Base-by-base conservation (phyloP, 1,284 basidiomycete genomes). In the Bothia castanella region DNA sequence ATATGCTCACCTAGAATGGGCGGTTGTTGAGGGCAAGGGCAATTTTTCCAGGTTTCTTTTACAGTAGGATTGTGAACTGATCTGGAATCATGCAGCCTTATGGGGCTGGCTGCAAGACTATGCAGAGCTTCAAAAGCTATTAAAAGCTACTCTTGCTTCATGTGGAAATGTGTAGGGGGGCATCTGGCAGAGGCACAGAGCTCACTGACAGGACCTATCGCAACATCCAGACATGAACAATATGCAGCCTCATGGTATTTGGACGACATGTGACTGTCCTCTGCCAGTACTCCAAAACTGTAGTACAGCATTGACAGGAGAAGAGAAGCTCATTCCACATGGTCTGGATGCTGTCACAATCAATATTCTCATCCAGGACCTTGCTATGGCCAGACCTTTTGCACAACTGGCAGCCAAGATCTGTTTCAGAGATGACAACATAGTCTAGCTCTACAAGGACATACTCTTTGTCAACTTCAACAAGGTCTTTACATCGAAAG, bases 261-360 rank as follows among this genome's bases (percentile, higher is more conserved):
- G n/a, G 11, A 29, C 27, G 27, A 29, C 27, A 29, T 7, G 27
- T 29, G n/a, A n/a, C n/a, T n/a, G n/a, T n/a, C n/a, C n/a, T n/a
- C n/a, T n/a, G n/a, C n/a, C n/a, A n/a, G n/a, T n/a, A n/a, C n/a
- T n/a, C n/a, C n/a, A n/a, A n/a, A n/a, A n/a, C n/a, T n/a, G n/a
- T n/a, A n/a, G n/a, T n/a, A n/a, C 27, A 0, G 36, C 55, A 0
- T 11, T 66, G 0, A 58, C 52, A 0, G 56, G 62, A 0, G 13
- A 41, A 0, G 64, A 72, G 34, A 66, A 62, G 20, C 42, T 68
- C 0, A 66, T 72, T n/a, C 67, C 68, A 0, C 65, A 68, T 31
- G 48, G 57, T 0, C 35, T 72, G 0, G 59, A 66, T 49, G 63
- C 52, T 0, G 20, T 71, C 3, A 56, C 49, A 0, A 48, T 60